Percentiles rank a stretch among this genome's conserved stretches.
Evolutionary conservation across 306 rosid genomes (phyloP).

Genomic region (Medicago truncatula): MtrunA17r5.0-ANR NC_053044.1:40058001-40058500

Average conservation of each 20-base stretch:
- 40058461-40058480: too few species aligned
- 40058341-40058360: constrained; percentile 46
- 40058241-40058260: constrained; percentile 85
- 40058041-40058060: constrained; percentile 85
- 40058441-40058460: too few species aligned
- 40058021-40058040: constrained; percentile 71
- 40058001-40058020: constrained; percentile 69
- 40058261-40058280: constrained; percentile 92
- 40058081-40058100: constrained; percentile 61
- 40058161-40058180: constrained; percentile 63
- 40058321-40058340: constrained; percentile 77
- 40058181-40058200: constrained; percentile 68
- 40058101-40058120: constrained; percentile 67
- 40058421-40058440: too few species aligned
- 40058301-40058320: constrained; percentile 83
- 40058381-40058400: too few species aligned
- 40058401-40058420: too few species aligned
- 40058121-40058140: constrained; percentile 83
- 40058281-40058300: constrained; percentile 77
- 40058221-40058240: constrained; percentile 86
- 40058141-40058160: constrained; percentile 67
- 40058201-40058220: constrained; percentile 70
- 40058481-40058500: too few species aligned
- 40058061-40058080: constrained; percentile 80
- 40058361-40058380: neutral